Base-by-base conservation (phyloP, 768 basidiomycete genomes). In the Russula compacta region DNA sequence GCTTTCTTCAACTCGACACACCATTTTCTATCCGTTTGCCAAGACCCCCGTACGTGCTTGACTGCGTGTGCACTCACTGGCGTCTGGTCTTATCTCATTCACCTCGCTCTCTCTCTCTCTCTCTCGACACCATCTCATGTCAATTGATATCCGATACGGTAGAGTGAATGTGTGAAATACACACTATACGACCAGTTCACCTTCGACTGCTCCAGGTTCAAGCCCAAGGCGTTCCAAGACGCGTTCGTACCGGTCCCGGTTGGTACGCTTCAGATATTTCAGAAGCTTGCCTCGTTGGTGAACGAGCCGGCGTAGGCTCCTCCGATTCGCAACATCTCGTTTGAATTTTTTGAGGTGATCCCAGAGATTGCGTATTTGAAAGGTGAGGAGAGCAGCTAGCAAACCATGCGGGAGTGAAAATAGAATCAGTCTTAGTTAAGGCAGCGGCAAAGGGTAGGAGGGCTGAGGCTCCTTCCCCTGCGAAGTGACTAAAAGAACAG, bases 271-370 rank as follows among this genome's bases (percentile, higher is more conserved):
- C 59, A 95, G 75, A 73, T 98, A 97, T 65, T 79, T 82, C 36
- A 98, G 79, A 24, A 94, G 74, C 64, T 85, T 91, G 9, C 91
- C 91, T 49, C 95, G 80, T 63, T 93, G 75, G 69, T 94, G 90
- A 12, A 97, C 80, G 48, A 97, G 81, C 60, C 76, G 77, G 3
- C 88, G 85, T 40, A 98, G 77, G n/a, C 83, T 80, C 15, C 86
- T 82, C 44, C 84, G 83, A 70, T 89, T 95, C 42, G 79, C 82
- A 32, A 89, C 79, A 69, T 98, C 95, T 58, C 81, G 81, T 67
- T 82, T 85, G 66, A 81, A 86, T 48, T 74, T 78, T 10, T 71
- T 76, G 35, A 95, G 73, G 71, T 97, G 94, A 6, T 74, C 74
- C 81, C 87, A 88, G 42, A 98, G 71, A 64, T 85, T 87, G 50